Percentiles rank a stretch among this genome's conserved stretches.
Conservation (phyloP, 345 rosid genomes). For the Alliaria petiolata region DNA sequence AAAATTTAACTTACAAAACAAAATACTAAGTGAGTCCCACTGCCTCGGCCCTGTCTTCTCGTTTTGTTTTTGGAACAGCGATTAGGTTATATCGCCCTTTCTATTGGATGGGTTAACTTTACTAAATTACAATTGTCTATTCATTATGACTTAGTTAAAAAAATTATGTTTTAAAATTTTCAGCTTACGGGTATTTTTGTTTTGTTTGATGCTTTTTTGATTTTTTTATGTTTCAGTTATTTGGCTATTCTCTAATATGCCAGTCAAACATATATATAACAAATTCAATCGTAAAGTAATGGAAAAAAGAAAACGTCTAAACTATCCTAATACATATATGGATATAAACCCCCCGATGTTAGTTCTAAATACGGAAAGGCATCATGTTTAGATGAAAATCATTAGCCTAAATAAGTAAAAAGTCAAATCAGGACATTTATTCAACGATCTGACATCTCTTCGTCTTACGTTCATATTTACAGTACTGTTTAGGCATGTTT, state of each 20-base stretch:
- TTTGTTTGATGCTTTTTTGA: background rate
- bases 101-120: background rate
- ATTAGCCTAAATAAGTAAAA: background rate
- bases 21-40: background rate
- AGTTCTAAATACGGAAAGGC: too few species aligned
- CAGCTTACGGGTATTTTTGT: too few species aligned
- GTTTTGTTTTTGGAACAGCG: background rate
- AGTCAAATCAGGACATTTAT: background rate
- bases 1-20: background rate
- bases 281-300: too few species aligned
- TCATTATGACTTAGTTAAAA: too few species aligned
- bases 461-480: background rate
- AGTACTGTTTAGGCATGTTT: background rate
- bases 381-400: too few species aligned
- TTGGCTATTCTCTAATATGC: too few species aligned
- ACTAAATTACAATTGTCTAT: background rate
- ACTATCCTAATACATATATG: too few species aligned
- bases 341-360: too few species aligned
- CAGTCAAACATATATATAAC: too few species aligned
- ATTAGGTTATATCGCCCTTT: background rate
- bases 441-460: constrained; percentile 13
- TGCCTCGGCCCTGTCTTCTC: background rate
- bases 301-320: too few species aligned
- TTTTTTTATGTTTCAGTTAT: too few species aligned
- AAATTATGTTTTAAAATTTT: too few species aligned